Evolutionary conservation across 805 yeast genomes (phyloP).

Genomic region (Kockiozyma suomiensis): DNA sequence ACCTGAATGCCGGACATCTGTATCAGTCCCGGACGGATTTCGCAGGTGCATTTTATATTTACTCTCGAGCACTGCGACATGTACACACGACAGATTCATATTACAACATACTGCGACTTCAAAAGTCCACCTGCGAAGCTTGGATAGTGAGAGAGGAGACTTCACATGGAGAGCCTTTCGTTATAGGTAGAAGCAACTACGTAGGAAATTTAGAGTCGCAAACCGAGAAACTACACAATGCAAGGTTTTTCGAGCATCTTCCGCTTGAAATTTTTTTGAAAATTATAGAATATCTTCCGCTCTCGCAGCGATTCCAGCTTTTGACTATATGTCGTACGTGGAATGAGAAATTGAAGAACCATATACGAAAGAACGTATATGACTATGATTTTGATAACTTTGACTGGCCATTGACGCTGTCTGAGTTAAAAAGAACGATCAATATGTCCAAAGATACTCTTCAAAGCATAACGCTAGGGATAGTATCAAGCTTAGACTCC

Average conservation of each 20-base stretch:
- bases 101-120: neutral
- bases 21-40: slow-evolving; percentile 6
- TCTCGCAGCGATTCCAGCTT: slow-evolving; percentile 1
- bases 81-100: neutral
- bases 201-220: neutral
- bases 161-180: too few relatives aligned
- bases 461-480: neutral
- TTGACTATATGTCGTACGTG: slow-evolving; percentile 1
- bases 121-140: neutral
- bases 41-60: neutral
- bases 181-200: too few relatives aligned
- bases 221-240: neutral
- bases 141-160: neutral
- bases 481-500: neutral
- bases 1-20: neutral
- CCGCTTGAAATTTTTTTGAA: slow-evolving; percentile 14
- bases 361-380: neutral
- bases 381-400: neutral
- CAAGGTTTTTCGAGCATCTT: neutral
- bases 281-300: slow-evolving; percentile 8
- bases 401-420: slow-evolving; percentile 8
- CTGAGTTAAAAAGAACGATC: neutral
- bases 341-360: neutral
- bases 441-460: neutral
- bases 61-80: slow-evolving; percentile 1